Conservation (phyloP, 257 asterid species). For the Schizonepeta tenuifolia region DNA sequence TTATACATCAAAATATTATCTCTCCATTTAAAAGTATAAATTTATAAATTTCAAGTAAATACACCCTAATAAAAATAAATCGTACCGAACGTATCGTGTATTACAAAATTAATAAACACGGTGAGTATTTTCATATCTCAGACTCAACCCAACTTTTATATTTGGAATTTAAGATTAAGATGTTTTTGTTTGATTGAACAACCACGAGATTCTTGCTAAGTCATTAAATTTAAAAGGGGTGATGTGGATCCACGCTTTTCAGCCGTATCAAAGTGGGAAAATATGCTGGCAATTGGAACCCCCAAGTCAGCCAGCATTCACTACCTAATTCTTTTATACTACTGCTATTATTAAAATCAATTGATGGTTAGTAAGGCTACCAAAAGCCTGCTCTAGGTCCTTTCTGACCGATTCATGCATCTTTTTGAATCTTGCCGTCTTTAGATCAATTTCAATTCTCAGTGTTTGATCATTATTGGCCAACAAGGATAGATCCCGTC, state of each 20-base stretch:
- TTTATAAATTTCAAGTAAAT: too few relatives aligned
- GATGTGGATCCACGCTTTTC: constrained; percentile 36
- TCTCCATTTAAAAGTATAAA: too few relatives aligned
- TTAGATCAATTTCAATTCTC: too few relatives aligned
- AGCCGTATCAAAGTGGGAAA: constrained; percentile 8
- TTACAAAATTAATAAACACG: background rate
- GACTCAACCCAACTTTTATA: background rate
- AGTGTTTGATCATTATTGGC: too few relatives aligned
- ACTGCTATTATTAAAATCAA: constrained; percentile 2
- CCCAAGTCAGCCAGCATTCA: constrained; percentile 1
- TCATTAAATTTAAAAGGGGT: background rate
- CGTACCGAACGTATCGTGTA: background rate
- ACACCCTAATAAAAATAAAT: too few relatives aligned
- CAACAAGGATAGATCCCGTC: too few relatives aligned
- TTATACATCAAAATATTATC: too few relatives aligned
- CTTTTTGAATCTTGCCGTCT: too few relatives aligned
- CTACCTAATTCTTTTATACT: background rate
- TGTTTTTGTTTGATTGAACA: background rate
- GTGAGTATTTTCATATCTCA: background rate
- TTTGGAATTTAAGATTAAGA: background rate
- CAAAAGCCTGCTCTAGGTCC: too few relatives aligned
- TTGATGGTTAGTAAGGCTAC: background rate
- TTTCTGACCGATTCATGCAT: too few relatives aligned
- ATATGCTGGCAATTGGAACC: constrained; percentile 10
- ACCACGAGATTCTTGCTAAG: constrained; percentile 15